phyloP scores from a whole-genome alignment of 2,329 filamentous ascomycete genomes.

The Exophiala sp. region DNA sequence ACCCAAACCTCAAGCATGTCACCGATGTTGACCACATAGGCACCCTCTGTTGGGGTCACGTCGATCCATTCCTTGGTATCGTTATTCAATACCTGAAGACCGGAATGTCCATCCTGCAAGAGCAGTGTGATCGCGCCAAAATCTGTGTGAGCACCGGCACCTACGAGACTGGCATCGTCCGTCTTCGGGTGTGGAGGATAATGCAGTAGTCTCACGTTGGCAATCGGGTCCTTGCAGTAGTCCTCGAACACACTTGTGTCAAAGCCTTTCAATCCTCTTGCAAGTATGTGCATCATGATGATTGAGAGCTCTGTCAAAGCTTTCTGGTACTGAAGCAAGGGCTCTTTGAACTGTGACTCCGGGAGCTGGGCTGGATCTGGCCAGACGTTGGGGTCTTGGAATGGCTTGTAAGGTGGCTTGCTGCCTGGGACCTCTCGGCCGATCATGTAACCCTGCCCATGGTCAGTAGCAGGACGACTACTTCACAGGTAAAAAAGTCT shows the following conservation, averaged over 20 bases:
- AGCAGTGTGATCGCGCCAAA: constrained; percentile 57
- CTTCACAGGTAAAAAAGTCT: neutral
- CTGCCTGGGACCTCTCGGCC: constrained; percentile 24
- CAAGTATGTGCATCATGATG: constrained; percentile 35
- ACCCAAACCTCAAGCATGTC: constrained; percentile 39
- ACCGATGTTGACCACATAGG: constrained; percentile 46
- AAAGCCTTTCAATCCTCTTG: constrained; percentile 46
- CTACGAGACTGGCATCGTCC: constrained; percentile 24
- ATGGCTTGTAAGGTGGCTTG: constrained; percentile 22
- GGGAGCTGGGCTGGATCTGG: constrained; percentile 5
- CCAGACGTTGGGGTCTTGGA: constrained; percentile 22
- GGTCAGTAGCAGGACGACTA: neutral
- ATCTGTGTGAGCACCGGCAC: constrained; percentile 42
- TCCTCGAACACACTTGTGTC: constrained; percentile 31
- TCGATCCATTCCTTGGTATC: constrained; percentile 44
- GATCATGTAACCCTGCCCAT: constrained; percentile 28
- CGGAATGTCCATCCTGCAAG: constrained; percentile 50
- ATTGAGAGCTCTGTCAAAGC: constrained; percentile 13
- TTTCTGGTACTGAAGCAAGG: constrained; percentile 18
- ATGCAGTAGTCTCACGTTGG: constrained; percentile 30
- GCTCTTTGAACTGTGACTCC: constrained; percentile 11
- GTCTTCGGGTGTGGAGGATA: constrained; percentile 31
- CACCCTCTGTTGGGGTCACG: constrained; percentile 44
- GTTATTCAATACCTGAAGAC: constrained; percentile 51
- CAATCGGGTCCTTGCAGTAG: constrained; percentile 30